Evolutionary conservation across 1,139 yeast species (phyloP), one percentile per base, ranked within the genome.

Genomic region (Scheffersomyces insectosa): DNA sequence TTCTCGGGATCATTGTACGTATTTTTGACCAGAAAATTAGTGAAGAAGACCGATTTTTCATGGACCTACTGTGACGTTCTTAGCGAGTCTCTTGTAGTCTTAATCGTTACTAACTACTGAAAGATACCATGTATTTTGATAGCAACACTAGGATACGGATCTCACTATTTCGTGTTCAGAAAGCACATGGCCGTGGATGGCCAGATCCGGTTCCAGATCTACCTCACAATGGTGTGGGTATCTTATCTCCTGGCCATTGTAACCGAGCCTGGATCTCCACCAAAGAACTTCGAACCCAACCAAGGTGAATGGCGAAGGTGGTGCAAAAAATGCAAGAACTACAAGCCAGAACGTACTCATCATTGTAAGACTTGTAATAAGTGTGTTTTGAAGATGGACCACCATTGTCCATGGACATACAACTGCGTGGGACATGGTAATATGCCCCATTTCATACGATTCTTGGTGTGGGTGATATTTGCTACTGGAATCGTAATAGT

Each of bases 401-500:
- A 88, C 60, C 95, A 88, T 62, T 70, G 79, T 52, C 95, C 96
- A 0, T 88, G 96, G 96, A 86, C 95, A 0, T 78, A 80, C 62
- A 87, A 86, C 59, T 88, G 96, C 55, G 90, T 88, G 14, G 96
- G 96, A 0, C 83, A 83, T 61, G 65, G 66, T 1, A 93, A 93
- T 59, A 72, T 83, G 63, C 91, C 96, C 0, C 93, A 89, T 58
- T 93, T 93, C 58, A 57, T 88, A 53, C 72, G 98, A 42, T 93
- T 93, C 58, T 59, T 93, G 37, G 55, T 73, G 7, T 83, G 91
- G 86, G 85, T 88, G 1, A 65, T 81, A 16, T 61, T 77, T 27
- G 75, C 87, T 1, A 77, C 88, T 1, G 69, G 73, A 0, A 75
- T 70, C 50, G 78, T 83, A 0, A 57, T 78, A 9, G 59, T 65